Evolutionary conservation across 2,329 filamentous ascomycete species (phyloP).

Genomic region (Botrytis pseudocinerea): DNA sequence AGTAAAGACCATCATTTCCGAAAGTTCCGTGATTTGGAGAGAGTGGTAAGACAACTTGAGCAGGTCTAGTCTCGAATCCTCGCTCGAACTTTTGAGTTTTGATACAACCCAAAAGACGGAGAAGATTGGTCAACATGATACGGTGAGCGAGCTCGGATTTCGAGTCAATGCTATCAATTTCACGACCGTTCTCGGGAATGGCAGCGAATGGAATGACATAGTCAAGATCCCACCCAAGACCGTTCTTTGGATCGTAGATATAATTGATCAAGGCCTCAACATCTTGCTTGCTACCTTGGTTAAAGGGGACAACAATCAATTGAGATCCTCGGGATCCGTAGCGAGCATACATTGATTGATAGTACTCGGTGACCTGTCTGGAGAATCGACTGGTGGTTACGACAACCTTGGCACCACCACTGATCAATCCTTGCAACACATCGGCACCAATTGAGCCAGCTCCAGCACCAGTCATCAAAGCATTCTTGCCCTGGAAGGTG

Average conservation of each 20-base stretch:
- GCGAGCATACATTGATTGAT: constrained; percentile 96
- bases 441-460: constrained; percentile 97
- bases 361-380: constrained; percentile 96
- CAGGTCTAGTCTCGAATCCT: constrained; percentile 91
- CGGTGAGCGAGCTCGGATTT: constrained; percentile 97
- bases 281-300: constrained; percentile 97
- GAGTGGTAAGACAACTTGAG: constrained; percentile 91
- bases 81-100: constrained; percentile 87
- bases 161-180: constrained; percentile 95
- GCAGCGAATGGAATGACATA: constrained; percentile 95
- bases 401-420: constrained; percentile 92
- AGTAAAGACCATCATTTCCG: constrained; percentile 95
- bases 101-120: constrained; percentile 85
- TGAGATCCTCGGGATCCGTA: constrained; percentile 93
- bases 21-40: constrained; percentile 99
- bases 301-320: constrained; percentile 97
- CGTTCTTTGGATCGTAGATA: constrained; percentile 95
- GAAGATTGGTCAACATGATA: constrained; percentile 97
- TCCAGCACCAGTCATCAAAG: constrained; percentile 96
- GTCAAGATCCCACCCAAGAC: constrained; percentile 97
- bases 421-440: constrained; percentile 92
- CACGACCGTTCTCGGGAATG: constrained; percentile 95
- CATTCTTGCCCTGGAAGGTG: constrained; percentile 92
- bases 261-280: constrained; percentile 92
- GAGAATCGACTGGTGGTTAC: constrained; percentile 98